These are phyloP conservation scores for Phyllostachys edulis DNA, from an alignment of 176 grass and related monocot genomes.

Conservation along the genomic window DNA sequence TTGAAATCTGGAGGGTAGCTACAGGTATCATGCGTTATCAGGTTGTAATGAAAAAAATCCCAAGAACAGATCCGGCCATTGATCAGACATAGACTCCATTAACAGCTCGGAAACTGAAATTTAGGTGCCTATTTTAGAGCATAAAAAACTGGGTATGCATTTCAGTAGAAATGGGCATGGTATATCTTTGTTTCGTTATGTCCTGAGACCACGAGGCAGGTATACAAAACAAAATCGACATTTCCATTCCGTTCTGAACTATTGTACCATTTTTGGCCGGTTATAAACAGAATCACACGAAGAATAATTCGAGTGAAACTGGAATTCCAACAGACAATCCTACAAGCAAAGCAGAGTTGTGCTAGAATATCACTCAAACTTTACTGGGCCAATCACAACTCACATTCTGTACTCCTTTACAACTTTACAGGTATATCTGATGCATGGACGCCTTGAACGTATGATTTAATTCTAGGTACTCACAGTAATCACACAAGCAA, in stretches of 20 bases:
- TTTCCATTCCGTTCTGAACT: not conserved
- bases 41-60: not conserved
- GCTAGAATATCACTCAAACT: slow-evolving; percentile 6
- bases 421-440: slow-evolving; percentile 28
- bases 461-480: not conserved
- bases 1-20: not conserved
- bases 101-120: not conserved
- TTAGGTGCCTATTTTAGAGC: not conserved
- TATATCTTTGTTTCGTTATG: not conserved
- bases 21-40: not conserved
- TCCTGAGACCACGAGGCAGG: not conserved
- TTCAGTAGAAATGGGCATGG: not conserved
- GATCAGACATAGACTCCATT: not conserved
- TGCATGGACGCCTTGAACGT: not conserved
- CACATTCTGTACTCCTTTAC: not conserved
- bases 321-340: not conserved
- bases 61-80: not conserved
- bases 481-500: slow-evolving; percentile 18
- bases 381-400: not conserved
- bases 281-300: not conserved
- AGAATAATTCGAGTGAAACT: not conserved
- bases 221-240: not conserved
- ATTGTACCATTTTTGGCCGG: not conserved
- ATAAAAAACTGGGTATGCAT: not conserved
- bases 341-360: not conserved